These are phyloP conservation scores for Colletotrichum falcatum DNA, from an alignment of 2,329 filamentous ascomycete genomes.

Conservation along the genomic window DNA sequence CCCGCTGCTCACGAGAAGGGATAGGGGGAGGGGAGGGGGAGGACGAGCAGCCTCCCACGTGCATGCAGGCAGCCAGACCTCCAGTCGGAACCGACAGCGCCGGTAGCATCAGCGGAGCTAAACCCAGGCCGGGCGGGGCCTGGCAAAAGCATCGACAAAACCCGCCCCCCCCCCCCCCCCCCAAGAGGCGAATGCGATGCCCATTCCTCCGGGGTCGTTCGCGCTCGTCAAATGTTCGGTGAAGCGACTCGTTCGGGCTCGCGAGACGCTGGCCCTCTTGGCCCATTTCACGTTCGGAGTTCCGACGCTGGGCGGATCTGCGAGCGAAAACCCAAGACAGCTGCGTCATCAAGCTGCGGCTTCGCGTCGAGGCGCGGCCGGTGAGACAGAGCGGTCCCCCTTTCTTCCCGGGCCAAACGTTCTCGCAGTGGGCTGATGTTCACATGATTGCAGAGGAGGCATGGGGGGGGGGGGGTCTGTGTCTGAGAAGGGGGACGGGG, in stretches of 20 bases:
- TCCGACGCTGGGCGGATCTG: conserved; percentile 10
- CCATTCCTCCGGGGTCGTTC: neutral
- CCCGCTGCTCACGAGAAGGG: neutral
- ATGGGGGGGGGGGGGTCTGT: too few relatives aligned
- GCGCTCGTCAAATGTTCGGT: neutral
- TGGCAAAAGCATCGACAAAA: conserved; percentile 1
- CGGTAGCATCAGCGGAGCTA: neutral
- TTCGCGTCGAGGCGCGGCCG: neutral
- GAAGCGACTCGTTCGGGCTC: neutral
- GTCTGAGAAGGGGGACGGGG: too few relatives aligned
- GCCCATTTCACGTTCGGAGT: neutral
- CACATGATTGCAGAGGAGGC: neutral
- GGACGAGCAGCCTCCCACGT: neutral
- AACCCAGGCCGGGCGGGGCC: neutral
- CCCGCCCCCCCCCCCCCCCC: neutral
- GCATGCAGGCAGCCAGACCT: neutral
- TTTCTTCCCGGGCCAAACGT: neutral
- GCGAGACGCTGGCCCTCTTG: neutral
- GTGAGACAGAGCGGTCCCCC: neutral
- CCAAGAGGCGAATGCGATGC: neutral
- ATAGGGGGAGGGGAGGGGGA: neutral
- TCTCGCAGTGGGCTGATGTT: neutral
- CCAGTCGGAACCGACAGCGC: neutral
- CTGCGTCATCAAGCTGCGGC: neutral
- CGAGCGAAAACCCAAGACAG: conserved; percentile 6